Evolutionary conservation across 2,329 filamentous ascomycete species (phyloP).

Genomic region (Colletotrichum echinochloae): DNA sequence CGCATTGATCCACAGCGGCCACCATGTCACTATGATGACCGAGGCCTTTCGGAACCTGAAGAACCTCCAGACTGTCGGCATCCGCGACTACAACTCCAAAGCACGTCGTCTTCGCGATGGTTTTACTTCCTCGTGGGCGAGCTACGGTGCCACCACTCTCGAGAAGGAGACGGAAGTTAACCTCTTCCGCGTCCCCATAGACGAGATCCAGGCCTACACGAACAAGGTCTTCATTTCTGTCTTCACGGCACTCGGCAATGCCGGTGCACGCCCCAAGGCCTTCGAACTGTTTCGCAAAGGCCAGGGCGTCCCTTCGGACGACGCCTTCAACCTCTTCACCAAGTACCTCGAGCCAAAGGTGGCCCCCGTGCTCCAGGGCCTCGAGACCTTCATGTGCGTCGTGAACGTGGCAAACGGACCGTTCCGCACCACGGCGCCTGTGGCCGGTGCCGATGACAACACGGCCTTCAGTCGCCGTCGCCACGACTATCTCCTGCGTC

Average conservation of each 20-base stretch:
- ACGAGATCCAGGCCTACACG: slow-evolving; percentile 42
- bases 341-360: slow-evolving; percentile 52
- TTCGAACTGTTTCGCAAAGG: slow-evolving; percentile 62
- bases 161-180: slow-evolving; percentile 49
- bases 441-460: not conserved
- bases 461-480: not conserved
- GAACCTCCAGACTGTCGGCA: slow-evolving; percentile 66
- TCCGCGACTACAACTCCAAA: slow-evolving; percentile 68
- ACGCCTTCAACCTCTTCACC: slow-evolving; percentile 60
- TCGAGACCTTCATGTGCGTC: slow-evolving; percentile 60
- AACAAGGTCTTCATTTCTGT: slow-evolving; percentile 55
- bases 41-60: slow-evolving; percentile 67
- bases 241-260: slow-evolving; percentile 56
- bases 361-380: slow-evolving; percentile 55
- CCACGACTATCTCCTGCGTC: slow-evolving; percentile 44
- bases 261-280: slow-evolving; percentile 52
- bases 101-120: slow-evolving; percentile 62
- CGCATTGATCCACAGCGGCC: slow-evolving; percentile 56
- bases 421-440: not conserved
- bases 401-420: slow-evolving; percentile 30
- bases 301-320: slow-evolving; percentile 50
- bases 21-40: slow-evolving; percentile 64
- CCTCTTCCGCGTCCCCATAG: slow-evolving; percentile 30
- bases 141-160: slow-evolving; percentile 63
- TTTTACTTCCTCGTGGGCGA: slow-evolving; percentile 58